Percentiles rank a stretch among this genome's conserved stretches.
phyloP scores from a whole-genome alignment of 2,329 filamentous ascomycete genomes.

The Hypoxylon sp. region DNA sequence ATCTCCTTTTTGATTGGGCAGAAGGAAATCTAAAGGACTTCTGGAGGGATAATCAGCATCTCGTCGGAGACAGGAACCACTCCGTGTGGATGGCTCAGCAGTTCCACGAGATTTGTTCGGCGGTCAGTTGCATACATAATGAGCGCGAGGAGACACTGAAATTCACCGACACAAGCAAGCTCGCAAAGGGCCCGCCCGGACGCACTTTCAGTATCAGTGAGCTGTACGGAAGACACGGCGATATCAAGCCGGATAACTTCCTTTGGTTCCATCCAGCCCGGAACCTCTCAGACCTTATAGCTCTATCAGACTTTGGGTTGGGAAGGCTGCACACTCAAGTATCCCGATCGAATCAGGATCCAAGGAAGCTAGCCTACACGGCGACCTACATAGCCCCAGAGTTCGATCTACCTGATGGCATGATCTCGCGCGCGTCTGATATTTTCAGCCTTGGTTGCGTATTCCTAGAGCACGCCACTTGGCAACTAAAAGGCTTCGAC shows the following conservation, averaged over 20 bases:
- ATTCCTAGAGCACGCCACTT: constrained; percentile 57
- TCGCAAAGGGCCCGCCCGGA: not conserved
- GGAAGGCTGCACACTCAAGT: constrained; percentile 54
- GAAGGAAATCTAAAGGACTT: constrained; percentile 39
- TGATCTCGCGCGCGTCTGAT: constrained; percentile 56
- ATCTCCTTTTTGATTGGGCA: constrained; percentile 45
- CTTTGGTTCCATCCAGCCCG: constrained; percentile 47
- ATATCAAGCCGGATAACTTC: constrained; percentile 58
- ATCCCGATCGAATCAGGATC: constrained; percentile 50
- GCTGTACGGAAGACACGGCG: constrained; percentile 54
- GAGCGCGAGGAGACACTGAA: constrained; percentile 26
- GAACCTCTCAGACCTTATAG: too few relatives aligned
- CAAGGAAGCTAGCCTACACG: constrained; percentile 27
- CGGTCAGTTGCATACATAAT: constrained; percentile 41
- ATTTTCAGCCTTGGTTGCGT: constrained; percentile 57
- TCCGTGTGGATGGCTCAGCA: constrained; percentile 34
- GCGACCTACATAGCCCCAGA: constrained; percentile 60
- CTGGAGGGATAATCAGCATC: constrained; percentile 28
- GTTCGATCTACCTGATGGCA: constrained; percentile 45
- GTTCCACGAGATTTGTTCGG: constrained; percentile 33
- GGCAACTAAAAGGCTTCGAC: constrained; percentile 51
- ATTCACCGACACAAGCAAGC: constrained; percentile 1
- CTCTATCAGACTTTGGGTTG: constrained; percentile 55
- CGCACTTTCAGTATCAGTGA: constrained; percentile 8
- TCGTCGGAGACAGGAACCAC: constrained; percentile 13